Base-by-base conservation (phyloP, 148 eudicot genomes). In the Rhododendron williamsianum region DNA sequence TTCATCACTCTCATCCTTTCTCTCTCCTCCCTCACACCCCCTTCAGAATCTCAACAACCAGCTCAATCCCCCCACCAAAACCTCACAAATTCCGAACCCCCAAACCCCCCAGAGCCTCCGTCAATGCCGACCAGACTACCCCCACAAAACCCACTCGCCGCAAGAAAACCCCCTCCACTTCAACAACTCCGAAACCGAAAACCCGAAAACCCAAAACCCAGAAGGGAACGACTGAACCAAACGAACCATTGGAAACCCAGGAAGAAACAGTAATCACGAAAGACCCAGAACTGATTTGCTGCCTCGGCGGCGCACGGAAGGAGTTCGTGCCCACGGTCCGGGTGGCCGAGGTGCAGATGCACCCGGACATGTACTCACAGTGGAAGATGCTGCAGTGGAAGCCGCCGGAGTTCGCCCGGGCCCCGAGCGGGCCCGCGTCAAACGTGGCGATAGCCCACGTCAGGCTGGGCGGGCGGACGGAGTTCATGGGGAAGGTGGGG, bases 301-400 rank as follows among this genome's bases (percentile, higher is more conserved):
- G 99, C 78, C 93, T 96, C 82, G 99, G 99, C 1, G 94, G 97
- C 1, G 94, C 89, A 0, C 94, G 91, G 80, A 96, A 94, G 90
- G 99, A 94, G 82, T 96, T 96, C 85, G 81, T 96, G 56, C 99
- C 99, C 1, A 90, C 93, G 7, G 92, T 94, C 43, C 81, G 98
- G 49, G 93, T 96, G 6, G 89, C 98, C 18, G 94, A 92, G 71
- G 88, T 89, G 78, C 97, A 92, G 82, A 92, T 94, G 98, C 91
- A 94, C 86, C 94, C 92, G 63, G 99, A 96, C 71, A 93, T 92
- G 0, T 94, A 94, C 90, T 94, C 98, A 0, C 85, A 93, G 80
- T 96, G 99, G 99, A 96, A 94, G 80, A 92, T 92, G 97, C 74
- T 54, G 84, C 99, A 96, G 86, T 96, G 99, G 99, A 91, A 91